phyloP scores from a whole-genome alignment of 352 stramenopile genomes.

The Phytophthora europaea region DNA sequence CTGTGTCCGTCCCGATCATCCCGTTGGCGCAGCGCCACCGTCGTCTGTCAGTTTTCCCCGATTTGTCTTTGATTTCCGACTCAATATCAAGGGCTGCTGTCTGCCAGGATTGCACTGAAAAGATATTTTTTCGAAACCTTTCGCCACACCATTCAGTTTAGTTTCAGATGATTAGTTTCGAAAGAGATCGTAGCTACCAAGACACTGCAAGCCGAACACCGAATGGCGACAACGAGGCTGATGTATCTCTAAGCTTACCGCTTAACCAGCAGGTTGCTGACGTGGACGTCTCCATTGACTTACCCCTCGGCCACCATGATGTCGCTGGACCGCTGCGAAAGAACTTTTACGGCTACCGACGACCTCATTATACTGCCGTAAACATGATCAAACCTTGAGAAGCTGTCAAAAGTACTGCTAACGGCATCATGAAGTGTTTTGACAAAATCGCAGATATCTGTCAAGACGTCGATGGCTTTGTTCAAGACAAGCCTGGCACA shows the following conservation, averaged over 20 bases:
- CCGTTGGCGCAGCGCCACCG: too few species aligned
- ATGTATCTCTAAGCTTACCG: neutral
- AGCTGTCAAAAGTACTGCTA: neutral
- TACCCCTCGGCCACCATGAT: neutral
- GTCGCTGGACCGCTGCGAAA: neutral
- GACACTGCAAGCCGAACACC: neutral
- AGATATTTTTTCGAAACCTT: neutral
- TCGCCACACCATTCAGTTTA: neutral
- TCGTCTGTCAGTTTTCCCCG: too few species aligned
- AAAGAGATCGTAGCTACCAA: neutral
- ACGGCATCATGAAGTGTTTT: slow-evolving; percentile 19
- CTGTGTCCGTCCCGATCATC: too few species aligned
- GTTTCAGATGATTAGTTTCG: too few species aligned
- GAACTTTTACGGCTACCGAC: slow-evolving; percentile 13
- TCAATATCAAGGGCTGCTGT: neutral
- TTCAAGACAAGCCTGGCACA: neutral
- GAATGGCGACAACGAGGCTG: neutral
- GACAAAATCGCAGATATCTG: neutral
- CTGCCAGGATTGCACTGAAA: neutral
- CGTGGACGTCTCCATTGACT: neutral
- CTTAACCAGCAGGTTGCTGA: neutral
- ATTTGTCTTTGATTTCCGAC: neutral
- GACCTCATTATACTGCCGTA: slow-evolving; percentile 9
- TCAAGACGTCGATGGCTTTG: neutral
- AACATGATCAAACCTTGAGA: slow-evolving; percentile 6